Base-by-base conservation (phyloP, 2,329 filamentous ascomycete genomes). In the Pseudogymnoascus sp. region DNA sequence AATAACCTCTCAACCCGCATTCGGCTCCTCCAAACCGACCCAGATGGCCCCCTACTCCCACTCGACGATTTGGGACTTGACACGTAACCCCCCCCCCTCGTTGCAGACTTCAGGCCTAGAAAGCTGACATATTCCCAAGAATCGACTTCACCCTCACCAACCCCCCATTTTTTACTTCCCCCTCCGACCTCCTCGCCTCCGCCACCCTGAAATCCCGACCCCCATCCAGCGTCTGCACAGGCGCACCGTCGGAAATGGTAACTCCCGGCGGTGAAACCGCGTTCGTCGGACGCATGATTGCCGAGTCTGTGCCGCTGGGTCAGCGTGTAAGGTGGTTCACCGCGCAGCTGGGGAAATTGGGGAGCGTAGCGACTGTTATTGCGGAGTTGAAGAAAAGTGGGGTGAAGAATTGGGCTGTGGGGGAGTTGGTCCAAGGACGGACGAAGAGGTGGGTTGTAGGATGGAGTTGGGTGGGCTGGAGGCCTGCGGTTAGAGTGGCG, bases 101-200 rank as follows among this genome's bases (percentile, higher is more conserved):
- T n/a, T n/a, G n/a, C n/a, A 51, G 37, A 34, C 8, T 6, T n/a
- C 23, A 13, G 21, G 16, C 31, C 23, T 19, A 61, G 34, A 19
- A 60, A 65, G 61, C 66, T 71, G 34, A 71, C 54, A 39, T 45
- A 37, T 54, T 63, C 63, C 6, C 60, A 64, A 80, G 79, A 2
- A 79, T 96, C 48, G 88, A 93, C 73, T 97, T 98, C 73, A 86
- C 85, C 65, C 96, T 98, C 86, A 93, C 89, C 68, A 99, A 99
- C 69, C 95, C 95, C 0, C 95, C 95, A 0, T 99, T 99, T 77
- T 98, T 97, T 78, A 76, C 80, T n/a, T 92, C 90, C 0, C 77
- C 83, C 2, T 76, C 81, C 4, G 92, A 96, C 61, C 84, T 97
- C 75, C 69, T 82, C 2, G 77, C 79, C 3, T 88, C 88, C 1